Evolutionary conservation across 1,284 basidiomycete species (phyloP), one percentile per base, ranked within the genome.

Genomic region (Microstroma glucosiphilum): DNA sequence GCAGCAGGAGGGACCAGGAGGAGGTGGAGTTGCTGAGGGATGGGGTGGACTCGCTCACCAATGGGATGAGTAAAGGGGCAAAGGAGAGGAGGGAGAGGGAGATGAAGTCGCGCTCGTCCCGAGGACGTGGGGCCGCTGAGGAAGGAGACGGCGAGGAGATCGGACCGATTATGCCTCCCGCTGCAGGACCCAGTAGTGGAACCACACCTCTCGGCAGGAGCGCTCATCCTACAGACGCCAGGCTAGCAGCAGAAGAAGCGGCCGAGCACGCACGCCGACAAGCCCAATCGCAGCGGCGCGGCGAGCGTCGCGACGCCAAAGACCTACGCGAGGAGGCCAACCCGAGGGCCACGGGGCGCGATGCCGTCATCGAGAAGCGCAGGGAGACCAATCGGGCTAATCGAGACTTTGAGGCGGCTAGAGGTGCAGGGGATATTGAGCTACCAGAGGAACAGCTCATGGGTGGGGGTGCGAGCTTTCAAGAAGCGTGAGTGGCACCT

Each of bases 401-500:
- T 48, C 46, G 46, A n/a, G 46, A 48, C 23, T 48, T 48, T 48
- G 46, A 48, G 23, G 46, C 46, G 6, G 23, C n/a, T 3, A 48
- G 23, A 12, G 11, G 46, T 12, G 46, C 7, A 4, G 46, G 46
- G 46, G 46, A 48, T 12, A 12, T 48, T 23, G 46, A 48, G 46
- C 23, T 48, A 12, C 46, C 46, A 48, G 46, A 48, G 23, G 17
- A n/a, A n/a, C 17, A n/a, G 46, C 46, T 48, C 4, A 48, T 48
- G 46, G 46, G 46, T 12, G 46, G 46, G n/a, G 46, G 46, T 6
- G 17, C 46, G 17, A n/a, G n/a, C 23, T 48, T 48, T 12, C 46
- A 48, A 12, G 46, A 48, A n/a, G 46, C 46, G 46, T 48, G 23
- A 48, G 46, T 48, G 46, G n/a, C 46, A 48, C n/a, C 46, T 48